A percentile compares a stretch with the other conserved stretches of the same genome.
Evolutionary conservation across 2,329 filamentous ascomycete species (phyloP).

Genomic region (Fusarium secorum): DNA sequence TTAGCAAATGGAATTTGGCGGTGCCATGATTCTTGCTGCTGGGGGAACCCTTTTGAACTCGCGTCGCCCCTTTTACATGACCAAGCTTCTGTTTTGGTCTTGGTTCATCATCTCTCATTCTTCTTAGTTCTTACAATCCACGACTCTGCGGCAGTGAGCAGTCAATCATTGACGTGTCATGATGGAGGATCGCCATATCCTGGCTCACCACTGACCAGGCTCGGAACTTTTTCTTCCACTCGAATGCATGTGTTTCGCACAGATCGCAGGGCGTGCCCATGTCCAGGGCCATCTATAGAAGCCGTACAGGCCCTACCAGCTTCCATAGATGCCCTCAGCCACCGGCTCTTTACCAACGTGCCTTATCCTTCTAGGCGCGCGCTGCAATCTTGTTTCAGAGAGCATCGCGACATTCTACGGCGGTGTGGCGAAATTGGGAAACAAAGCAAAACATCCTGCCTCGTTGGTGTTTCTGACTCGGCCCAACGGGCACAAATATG

Average conservation of each 20-base stretch:
- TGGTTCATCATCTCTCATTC: neutral
- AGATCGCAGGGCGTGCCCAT: neutral
- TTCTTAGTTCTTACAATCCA: neutral
- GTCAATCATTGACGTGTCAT: neutral
- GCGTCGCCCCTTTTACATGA: neutral
- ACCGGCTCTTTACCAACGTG: neutral
- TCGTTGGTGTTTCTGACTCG: slow-evolving; percentile 7
- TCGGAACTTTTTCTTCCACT: neutral
- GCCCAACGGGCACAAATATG: slow-evolving; percentile 6
- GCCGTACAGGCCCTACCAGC: neutral
- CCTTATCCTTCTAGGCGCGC: neutral
- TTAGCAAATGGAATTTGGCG: slow-evolving; percentile 13
- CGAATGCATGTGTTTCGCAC: neutral
- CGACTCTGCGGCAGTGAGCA: neutral
- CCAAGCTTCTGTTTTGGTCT: slow-evolving; percentile 4
- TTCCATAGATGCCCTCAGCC: slow-evolving; percentile 2
- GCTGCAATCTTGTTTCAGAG: neutral
- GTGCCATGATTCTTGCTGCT: slow-evolving; percentile 4
- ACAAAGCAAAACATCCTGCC: slow-evolving; percentile 25
- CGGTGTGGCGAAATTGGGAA: slow-evolving; percentile 38
- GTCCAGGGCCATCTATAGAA: neutral
- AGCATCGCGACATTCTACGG: slow-evolving; percentile 35
- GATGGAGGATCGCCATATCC: neutral
- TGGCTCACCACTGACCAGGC: neutral
- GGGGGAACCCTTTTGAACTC: neutral